Evolutionary conservation across 139 green algal genomes (phyloP).

Genomic region (Micromonas commoda): DNA sequence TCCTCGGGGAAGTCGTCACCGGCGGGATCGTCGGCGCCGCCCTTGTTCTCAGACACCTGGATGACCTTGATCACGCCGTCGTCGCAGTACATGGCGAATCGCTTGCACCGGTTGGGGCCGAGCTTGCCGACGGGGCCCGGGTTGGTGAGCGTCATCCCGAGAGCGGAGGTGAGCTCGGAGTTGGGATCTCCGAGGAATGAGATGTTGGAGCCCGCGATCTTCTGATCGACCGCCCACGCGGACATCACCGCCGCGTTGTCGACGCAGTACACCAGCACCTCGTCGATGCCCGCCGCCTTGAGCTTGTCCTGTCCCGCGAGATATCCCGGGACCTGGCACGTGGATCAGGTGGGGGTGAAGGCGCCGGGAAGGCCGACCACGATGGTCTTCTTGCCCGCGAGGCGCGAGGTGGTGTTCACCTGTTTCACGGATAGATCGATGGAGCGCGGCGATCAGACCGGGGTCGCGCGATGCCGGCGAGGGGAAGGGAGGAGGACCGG

Average conservation of each 20-base stretch:
- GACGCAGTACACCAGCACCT: slow-evolving; percentile 28
- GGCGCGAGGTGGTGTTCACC: background rate
- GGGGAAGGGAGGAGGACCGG: too few species aligned
- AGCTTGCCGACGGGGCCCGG: slow-evolving; percentile 22
- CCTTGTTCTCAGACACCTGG: slow-evolving; percentile 14
- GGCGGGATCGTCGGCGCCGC: slow-evolving; percentile 15
- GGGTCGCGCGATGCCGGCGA: too few species aligned
- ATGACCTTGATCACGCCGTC: slow-evolving; percentile 30
- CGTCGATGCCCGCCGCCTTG: slow-evolving; percentile 21
- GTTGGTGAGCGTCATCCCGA: slow-evolving; percentile 22
- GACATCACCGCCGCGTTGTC: slow-evolving; percentile 22
- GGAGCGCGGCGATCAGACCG: too few species aligned
- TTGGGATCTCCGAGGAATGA: slow-evolving; percentile 17
- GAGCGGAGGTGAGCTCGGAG: slow-evolving; percentile 8
- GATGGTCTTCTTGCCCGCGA: slow-evolving; percentile 3
- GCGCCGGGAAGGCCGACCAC: slow-evolving; percentile 19
- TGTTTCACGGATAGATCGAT: too few species aligned
- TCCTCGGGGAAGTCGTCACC: slow-evolving; percentile 23
- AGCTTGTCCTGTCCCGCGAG: slow-evolving; percentile 18
- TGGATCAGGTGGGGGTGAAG: slow-evolving; percentile 31
- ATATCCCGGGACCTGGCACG: slow-evolving; percentile 30
- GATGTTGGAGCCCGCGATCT: slow-evolving; percentile 22
- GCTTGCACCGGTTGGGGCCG: slow-evolving; percentile 21
- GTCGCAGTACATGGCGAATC: slow-evolving; percentile 28
- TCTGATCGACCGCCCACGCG: slow-evolving; percentile 19